Evolutionary conservation across 768 basidiomycete species (phyloP).

Genomic region (Boletus sensibilis): DNA sequence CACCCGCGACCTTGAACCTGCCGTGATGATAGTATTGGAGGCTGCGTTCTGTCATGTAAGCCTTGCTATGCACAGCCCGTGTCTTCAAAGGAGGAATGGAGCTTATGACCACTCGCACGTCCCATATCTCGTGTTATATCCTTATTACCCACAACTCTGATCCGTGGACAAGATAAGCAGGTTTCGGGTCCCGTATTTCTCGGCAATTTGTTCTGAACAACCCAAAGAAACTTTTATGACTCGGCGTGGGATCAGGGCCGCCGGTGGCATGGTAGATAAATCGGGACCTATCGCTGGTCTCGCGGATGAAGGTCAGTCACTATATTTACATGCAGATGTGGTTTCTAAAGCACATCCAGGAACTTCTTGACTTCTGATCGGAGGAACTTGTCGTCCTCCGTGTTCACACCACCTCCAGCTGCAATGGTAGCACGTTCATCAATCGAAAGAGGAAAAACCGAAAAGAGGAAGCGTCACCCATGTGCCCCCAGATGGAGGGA

Average conservation of each 20-base stretch:
- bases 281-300: too few relatives aligned
- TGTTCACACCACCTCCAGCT: conserved; percentile 47
- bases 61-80: too few relatives aligned
- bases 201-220: not conserved
- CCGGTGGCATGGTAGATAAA: not conserved
- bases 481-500: conserved; percentile 56
- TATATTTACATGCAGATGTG: conserved; percentile 1
- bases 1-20: conserved; percentile 50
- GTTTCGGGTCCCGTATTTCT: not conserved
- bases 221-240: not conserved
- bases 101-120: not conserved
- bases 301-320: not conserved
- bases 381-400: conserved; percentile 42
- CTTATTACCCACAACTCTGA: not conserved
- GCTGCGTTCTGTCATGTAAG: conserved; percentile 21
- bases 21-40: conserved; percentile 60
- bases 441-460: not conserved
- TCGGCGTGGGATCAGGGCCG: not conserved
- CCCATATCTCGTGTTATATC: not conserved
- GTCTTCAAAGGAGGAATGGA: not conserved
- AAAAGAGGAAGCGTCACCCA: conserved; percentile 35
- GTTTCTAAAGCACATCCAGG: conserved; percentile 34
- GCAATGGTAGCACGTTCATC: conserved; percentile 1
- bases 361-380: conserved; percentile 44
- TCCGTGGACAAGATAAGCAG: not conserved